Percentiles rank a stretch among this genome's conserved stretches.
Evolutionary conservation across 768 basidiomycete species (phyloP).

Genomic region (Cubamyces sp.): DNA sequence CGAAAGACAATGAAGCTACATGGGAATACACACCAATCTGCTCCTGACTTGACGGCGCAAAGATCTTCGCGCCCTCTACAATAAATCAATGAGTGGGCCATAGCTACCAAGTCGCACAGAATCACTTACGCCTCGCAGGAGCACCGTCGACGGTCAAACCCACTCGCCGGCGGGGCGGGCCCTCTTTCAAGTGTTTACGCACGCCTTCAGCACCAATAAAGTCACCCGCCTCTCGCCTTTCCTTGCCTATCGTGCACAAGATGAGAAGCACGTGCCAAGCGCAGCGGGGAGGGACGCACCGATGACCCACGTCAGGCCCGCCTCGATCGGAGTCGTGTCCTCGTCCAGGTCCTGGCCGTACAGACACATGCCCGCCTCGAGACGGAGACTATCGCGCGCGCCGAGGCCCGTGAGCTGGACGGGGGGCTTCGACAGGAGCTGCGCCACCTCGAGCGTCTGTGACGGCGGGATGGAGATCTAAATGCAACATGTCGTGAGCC

Average conservation of each 20-base stretch:
- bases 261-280: neutral
- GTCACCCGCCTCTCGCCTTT: conserved; percentile 65
- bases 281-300: conserved; percentile 49
- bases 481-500: neutral
- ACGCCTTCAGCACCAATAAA: conserved; percentile 85
- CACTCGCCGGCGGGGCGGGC: conserved; percentile 75
- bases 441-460: conserved; percentile 72
- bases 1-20: neutral
- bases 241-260: conserved; percentile 62
- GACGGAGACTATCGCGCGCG: conserved; percentile 88
- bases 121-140: conserved; percentile 76
- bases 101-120: neutral
- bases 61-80: conserved; percentile 80
- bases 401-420: conserved; percentile 90
- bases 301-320: conserved; percentile 91
- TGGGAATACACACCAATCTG: conserved; percentile 58
- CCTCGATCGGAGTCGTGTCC: conserved; percentile 84
- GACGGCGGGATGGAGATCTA: conserved; percentile 89
- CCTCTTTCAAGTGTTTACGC: conserved; percentile 76
- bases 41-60: conserved; percentile 55
- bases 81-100: conserved; percentile 18
- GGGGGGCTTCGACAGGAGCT: conserved; percentile 58
- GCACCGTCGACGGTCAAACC: conserved; percentile 83
- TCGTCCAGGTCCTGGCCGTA: conserved; percentile 96
- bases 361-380: conserved; percentile 97